Evolutionary conservation across 257 asterid genomes (phyloP), one percentile per base, ranked within the genome.

Genomic region (Lithospermum erythrorhizon): DNA sequence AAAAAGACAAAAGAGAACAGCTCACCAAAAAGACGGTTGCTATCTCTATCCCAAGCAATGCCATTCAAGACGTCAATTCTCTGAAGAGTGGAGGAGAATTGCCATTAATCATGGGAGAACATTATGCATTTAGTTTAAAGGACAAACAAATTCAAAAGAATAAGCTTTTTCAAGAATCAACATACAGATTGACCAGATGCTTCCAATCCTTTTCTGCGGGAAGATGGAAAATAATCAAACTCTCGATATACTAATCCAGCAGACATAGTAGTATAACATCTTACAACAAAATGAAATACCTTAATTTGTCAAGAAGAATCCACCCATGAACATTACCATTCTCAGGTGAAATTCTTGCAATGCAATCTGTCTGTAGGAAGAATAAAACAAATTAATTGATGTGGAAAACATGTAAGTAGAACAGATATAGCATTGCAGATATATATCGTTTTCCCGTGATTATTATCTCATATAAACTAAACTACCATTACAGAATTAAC

Each of bases 1-100:
- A n/a, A n/a, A 67, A 59, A 18, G 24, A n/a, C n/a, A 30, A 37
- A 0, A 1, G 16, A 1, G 15, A n/a, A n/a, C 11, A 51, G 49
- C 83, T 82, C 70, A 91, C 96, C 82, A 21, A 91, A 88, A 47
- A 83, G 21, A 18, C 96, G 94, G 74, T 77, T 73, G 27, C 61
- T 58, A 45, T 75, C 74, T 66, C 59, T 58, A 66, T 91, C 96
- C 96, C 96, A 91, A 45, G 98, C 98, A 52, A 91, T 91, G 68
- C 98, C 98, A 55, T 91, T 91, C 76, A 91, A 67, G 55, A 88
- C 96, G 76, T 86, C 94, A 48, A 91, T 70, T 13, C 65, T 47
- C 98, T 91, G 87, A 58, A 79, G 79, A 64, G 55, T 67, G 24
- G 29, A n/a, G 62, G 9, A 35, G 29, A 53, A 9, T 19, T 15